phyloP scores from a whole-genome alignment of 345 rosid species.

The Eucalyptus curtisii region DNA sequence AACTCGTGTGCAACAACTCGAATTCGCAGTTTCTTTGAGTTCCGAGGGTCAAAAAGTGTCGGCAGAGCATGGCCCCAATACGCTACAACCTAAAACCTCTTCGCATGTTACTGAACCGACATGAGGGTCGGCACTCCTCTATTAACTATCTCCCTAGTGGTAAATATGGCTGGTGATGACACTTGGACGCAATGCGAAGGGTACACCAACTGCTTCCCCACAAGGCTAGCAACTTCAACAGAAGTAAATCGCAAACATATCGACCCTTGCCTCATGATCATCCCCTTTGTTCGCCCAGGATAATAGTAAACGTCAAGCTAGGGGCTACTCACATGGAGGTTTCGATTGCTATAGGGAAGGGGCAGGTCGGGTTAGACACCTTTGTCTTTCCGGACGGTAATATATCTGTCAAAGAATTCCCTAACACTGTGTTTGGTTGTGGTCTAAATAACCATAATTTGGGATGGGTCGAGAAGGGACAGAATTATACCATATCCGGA shows the following conservation, averaged over 20 bases:
- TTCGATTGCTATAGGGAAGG: neutral
- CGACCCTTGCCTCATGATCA: neutral
- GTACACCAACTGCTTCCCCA: neutral
- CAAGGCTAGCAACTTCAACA: neutral
- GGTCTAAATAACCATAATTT: neutral
- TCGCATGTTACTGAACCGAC: neutral
- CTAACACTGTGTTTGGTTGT: neutral
- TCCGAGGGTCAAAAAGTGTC: neutral
- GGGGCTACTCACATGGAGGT: neutral
- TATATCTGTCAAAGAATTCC: neutral
- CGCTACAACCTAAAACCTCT: neutral
- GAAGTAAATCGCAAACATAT: neutral
- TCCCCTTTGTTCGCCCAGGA: neutral
- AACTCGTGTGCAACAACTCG: neutral
- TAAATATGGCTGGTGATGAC: neutral
- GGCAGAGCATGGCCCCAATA: neutral
- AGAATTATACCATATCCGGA: neutral
- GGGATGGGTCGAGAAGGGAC: neutral
- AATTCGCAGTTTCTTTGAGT: neutral
- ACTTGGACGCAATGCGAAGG: neutral
- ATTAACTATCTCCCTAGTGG: too few relatives aligned
- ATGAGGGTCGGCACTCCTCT: neutral
- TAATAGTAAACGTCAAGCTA: neutral
- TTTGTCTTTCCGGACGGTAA: neutral
- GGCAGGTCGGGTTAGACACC: neutral